Percentiles rank a stretch among this genome's conserved stretches.
Conservation (phyloP, 352 stramenopile species). For the Aphanomyces invadans region DNA sequence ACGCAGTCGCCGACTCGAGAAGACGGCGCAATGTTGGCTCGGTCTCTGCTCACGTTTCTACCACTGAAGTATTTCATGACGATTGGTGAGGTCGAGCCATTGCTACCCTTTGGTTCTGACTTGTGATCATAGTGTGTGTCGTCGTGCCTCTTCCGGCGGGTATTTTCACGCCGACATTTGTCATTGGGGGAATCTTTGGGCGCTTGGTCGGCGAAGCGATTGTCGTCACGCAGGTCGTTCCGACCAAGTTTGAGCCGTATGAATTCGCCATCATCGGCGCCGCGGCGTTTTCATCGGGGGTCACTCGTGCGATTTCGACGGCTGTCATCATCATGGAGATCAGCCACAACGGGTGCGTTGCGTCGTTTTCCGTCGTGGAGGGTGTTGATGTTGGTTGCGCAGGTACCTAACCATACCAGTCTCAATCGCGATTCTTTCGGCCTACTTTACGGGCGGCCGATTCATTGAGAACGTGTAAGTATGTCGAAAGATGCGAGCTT, state of each 20-base stretch:
- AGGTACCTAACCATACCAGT: constrained; percentile 69
- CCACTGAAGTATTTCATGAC: constrained; percentile 74
- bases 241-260: constrained; percentile 77
- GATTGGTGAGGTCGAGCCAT: constrained; percentile 30
- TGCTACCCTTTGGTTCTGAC: too few relatives aligned
- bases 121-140: constrained; percentile 63
- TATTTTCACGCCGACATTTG: constrained; percentile 78
- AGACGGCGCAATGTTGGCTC: constrained; percentile 35
- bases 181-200: constrained; percentile 77
- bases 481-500: not conserved
- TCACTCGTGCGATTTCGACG: constrained; percentile 89
- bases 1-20: constrained; percentile 19
- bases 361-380: not conserved
- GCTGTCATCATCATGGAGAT: constrained; percentile 93
- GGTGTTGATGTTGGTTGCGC: not conserved
- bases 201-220: constrained; percentile 72
- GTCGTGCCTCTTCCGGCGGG: constrained; percentile 64
- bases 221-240: constrained; percentile 45
- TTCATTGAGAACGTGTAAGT: constrained; percentile 84
- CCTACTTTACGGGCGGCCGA: constrained; percentile 85
- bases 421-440: constrained; percentile 79
- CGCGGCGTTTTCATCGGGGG: constrained; percentile 83
- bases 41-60: constrained; percentile 66
- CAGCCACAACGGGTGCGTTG: constrained; percentile 48
- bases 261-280: constrained; percentile 90